These are phyloP conservation scores for Coemansia sp. DNA, from an alignment of 192 early-diverging fungal genomes.

Conservation along the genomic window DNA sequence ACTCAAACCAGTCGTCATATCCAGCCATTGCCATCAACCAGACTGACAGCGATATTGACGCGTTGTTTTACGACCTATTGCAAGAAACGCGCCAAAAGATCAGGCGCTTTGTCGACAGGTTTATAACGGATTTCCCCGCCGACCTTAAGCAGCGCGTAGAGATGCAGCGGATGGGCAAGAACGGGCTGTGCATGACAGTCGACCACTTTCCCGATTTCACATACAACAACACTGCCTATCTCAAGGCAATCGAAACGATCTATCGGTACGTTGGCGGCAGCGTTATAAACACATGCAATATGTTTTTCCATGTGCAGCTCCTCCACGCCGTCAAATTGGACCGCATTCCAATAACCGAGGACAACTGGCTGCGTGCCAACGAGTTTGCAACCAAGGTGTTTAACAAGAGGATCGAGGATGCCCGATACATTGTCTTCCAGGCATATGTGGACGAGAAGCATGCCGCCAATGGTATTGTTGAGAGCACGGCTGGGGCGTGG, in stretches of 20 bases:
- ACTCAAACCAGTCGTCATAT: slow-evolving; percentile 16
- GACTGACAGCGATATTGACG: slow-evolving; percentile 27
- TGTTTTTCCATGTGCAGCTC: slow-evolving; percentile 46
- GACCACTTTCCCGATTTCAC: slow-evolving; percentile 36
- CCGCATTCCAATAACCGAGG: slow-evolving; percentile 29
- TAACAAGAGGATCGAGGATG: slow-evolving; percentile 42
- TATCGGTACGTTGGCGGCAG: slow-evolving; percentile 28
- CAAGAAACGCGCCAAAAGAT: slow-evolving; percentile 21
- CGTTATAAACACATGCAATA: slow-evolving; percentile 28
- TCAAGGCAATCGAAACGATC: slow-evolving; percentile 31
- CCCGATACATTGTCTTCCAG: slow-evolving; percentile 28
- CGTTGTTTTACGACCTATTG: slow-evolving; percentile 24
- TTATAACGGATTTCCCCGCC: slow-evolving; percentile 22
- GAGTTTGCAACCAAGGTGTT: slow-evolving; percentile 48
- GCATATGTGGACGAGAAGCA: slow-evolving; percentile 22
- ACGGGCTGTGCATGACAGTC: slow-evolving; percentile 30
- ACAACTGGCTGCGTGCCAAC: slow-evolving; percentile 31
- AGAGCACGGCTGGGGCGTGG: not conserved
- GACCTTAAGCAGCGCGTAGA: slow-evolving; percentile 50
- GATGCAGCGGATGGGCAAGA: slow-evolving; percentile 15
- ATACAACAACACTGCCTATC: slow-evolving; percentile 23
- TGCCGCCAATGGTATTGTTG: not conserved
- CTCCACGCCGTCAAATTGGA: slow-evolving; percentile 16
- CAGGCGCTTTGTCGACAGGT: slow-evolving; percentile 35
- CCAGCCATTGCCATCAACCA: slow-evolving; percentile 14